Evolutionary conservation across 495 filamentous ascomycete genomes (phyloP).

Genomic region (Pyrenula aspistea): DNA sequence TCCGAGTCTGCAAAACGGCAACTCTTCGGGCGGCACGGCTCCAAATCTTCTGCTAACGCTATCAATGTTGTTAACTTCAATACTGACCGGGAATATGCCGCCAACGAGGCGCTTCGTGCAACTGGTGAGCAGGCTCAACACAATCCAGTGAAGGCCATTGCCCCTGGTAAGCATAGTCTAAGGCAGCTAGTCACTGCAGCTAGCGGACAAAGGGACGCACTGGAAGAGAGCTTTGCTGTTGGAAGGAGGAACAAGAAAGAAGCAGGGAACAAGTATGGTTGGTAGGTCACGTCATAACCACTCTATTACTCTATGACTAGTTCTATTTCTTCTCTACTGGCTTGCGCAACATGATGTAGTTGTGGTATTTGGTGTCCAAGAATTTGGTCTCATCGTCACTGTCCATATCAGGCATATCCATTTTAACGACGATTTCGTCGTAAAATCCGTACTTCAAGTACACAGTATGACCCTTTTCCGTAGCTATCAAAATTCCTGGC

Average conservation of each 20-base stretch:
- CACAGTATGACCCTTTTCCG: not conserved
- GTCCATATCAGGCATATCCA: not conserved
- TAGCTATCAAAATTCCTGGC: not conserved
- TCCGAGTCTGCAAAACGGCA: slow-evolving; percentile 62
- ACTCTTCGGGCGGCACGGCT: slow-evolving; percentile 59
- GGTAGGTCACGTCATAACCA: slow-evolving; percentile 28
- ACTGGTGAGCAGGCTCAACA: slow-evolving; percentile 54
- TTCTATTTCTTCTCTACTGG: not conserved
- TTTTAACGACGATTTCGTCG: not conserved
- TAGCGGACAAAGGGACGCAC: slow-evolving; percentile 62
- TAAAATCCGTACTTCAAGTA: not conserved
- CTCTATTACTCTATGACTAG: not conserved
- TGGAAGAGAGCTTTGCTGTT: slow-evolving; percentile 80
- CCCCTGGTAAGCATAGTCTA: slow-evolving; percentile 79
- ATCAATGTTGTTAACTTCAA: slow-evolving; percentile 63
- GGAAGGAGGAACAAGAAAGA: slow-evolving; percentile 64
- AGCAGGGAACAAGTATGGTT: slow-evolving; percentile 74
- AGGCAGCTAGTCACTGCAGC: slow-evolving; percentile 77
- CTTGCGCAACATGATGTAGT: not conserved
- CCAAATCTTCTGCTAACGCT: slow-evolving; percentile 20
- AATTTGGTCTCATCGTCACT: not conserved
- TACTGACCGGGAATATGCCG: slow-evolving; percentile 71
- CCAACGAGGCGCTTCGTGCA: slow-evolving; percentile 58
- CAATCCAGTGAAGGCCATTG: slow-evolving; percentile 72
- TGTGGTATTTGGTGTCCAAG: not conserved